Evolutionary conservation across 2,329 filamentous ascomycete species (phyloP), one percentile per base, ranked within the genome.

Genomic region (Arachnopeziza araneosa): DNA sequence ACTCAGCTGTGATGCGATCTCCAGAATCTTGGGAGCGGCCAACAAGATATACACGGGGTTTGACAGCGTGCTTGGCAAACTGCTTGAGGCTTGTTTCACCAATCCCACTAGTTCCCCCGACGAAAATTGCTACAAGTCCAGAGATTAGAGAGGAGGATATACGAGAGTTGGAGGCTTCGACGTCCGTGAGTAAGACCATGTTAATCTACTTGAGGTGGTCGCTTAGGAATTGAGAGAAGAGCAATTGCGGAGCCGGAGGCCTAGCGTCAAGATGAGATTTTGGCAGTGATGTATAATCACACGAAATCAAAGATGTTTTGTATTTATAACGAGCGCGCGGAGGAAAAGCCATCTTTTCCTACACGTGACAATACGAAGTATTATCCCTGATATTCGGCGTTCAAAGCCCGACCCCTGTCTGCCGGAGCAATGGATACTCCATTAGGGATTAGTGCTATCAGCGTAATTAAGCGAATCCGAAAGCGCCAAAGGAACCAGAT

Each of bases 21-120:
- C 65, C 73, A 5, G 74, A 67, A 61, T 76, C 68, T 63, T 76
- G 69, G 0, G 75, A 78, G 21, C 79, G 75, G 1, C 80, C 80
- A 52, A 82, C 66, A 56, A 81, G 67, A 64, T 81, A 80, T 19
- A 77, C 72, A 0, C 69, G 72, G 0, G 78, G 78, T 21, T 71
- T 65, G 3, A 55, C 55, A 23, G 75, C 70, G 55, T 76, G 59
- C 50, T 72, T 72, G 1, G 75, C 75, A 55, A 81, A 77, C n/a
- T 73, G 65, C 56, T 74, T 75, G 1, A 82, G 63, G 0, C 78
- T 75, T 36, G 69, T 70, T 65, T 79, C 76, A 52, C 79, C 79
- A 48, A 83, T 77, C 49, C 80, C 80, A 32, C 72, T 79, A 2
- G 79, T 82, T 22, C 70, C 79, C 19, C 80, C 79, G 17, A 78